Evolutionary conservation across 768 basidiomycete species (phyloP), one percentile per base, ranked within the genome.

Genomic region (Porphyrellus cyaneotinctus): DNA sequence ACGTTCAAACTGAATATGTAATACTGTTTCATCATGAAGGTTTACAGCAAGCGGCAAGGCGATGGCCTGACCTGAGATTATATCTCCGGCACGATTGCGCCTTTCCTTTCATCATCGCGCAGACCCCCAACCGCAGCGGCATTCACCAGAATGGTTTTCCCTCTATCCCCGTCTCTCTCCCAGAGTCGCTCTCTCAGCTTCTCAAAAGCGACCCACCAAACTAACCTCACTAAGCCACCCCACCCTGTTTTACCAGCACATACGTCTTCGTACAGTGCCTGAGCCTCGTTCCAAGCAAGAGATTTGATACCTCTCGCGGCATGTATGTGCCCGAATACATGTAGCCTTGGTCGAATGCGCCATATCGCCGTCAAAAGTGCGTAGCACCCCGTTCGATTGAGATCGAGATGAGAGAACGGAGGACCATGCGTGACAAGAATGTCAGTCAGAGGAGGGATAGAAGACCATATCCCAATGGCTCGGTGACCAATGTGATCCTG

Each of bases 261-360:
- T 1, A 55, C 18, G 23, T 42, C 51, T 31, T 55, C 54, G 26
- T 55, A 55, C 39, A 47, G 33, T 32, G 39, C 33, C 10, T 55
- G 54, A 6, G 28, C 33, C 15, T 30, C n/a, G 38, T 53, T 22
- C 51, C 54, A 55, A 24, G n/a, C 13, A 33, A 56, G 18, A 26
- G 2, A 32, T 22, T 43, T 18, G 7, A 15, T 3, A 9, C 54
- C 46, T 33, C 54, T 56, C 11, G 45, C 54, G 13, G 54, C 54
- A 33, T 56, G 54, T 37, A 56, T 56, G 5, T 56, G 54, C 9
- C 54, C 54, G 13, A 53, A 55, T 9, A 53, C 51, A 36, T 55
- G 54, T 12, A 55, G 42, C 32, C 32, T 45, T 2, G 54, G 54
- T 18, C 50, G 54, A n/a, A 55, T 28, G 14, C 43, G 44, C 54